Conservation (phyloP, 306 rosid species). For the Alnus rubra region DNA sequence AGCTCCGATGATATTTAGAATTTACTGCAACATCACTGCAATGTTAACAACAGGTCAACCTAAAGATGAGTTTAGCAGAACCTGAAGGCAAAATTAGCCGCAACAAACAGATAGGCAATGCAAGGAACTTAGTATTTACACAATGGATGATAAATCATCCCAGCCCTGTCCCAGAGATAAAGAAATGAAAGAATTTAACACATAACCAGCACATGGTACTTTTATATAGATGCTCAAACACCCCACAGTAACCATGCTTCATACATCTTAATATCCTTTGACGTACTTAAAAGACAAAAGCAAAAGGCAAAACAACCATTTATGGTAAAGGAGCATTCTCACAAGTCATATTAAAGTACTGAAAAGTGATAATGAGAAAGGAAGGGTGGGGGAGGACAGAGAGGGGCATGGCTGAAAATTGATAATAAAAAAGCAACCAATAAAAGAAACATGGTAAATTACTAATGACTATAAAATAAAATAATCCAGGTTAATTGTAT, state of each 20-base stretch:
- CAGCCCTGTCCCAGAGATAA: not conserved
- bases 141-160: not conserved
- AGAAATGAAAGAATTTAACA: not conserved
- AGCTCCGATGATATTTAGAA: not conserved
- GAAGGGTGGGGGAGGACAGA: not conserved
- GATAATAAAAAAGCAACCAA: not conserved
- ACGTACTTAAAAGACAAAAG: not conserved
- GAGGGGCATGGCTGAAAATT: not conserved
- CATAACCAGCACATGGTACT: not conserved
- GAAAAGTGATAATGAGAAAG: not conserved
- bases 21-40: not conserved
- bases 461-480: not conserved
- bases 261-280: not conserved
- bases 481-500: not conserved
- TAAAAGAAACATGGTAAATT: not conserved
- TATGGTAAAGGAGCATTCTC: not conserved
- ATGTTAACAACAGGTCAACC: not conserved
- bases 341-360: not conserved
- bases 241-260: not conserved
- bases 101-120: not conserved
- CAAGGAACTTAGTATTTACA: not conserved
- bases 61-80: not conserved
- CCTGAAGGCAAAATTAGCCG: not conserved
- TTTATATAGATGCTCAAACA: not conserved
- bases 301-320: not conserved